Evolutionary conservation across 768 basidiomycete species (phyloP).

Genomic region (Mycena sanguinolenta): DNA sequence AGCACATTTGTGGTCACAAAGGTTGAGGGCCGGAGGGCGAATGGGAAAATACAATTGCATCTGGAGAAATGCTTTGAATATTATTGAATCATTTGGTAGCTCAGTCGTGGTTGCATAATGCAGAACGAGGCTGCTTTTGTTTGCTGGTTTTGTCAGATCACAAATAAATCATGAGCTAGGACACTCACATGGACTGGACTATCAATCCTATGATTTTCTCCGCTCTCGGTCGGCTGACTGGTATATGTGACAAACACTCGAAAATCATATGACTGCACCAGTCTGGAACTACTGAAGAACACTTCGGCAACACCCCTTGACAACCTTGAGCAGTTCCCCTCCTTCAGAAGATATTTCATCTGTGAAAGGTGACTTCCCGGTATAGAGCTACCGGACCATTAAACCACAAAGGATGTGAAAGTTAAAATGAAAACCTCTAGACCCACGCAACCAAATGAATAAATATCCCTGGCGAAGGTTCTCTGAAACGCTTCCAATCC

Average conservation of each 20-base stretch:
- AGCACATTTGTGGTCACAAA: too few relatives aligned
- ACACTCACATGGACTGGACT: slow-evolving; percentile 16
- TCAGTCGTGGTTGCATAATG: too few relatives aligned
- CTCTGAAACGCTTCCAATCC: too few relatives aligned
- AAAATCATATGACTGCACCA: slow-evolving; percentile 7
- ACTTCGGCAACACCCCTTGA: slow-evolving; percentile 14
- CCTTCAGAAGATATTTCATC: slow-evolving; percentile 6
- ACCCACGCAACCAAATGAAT: slow-evolving; percentile 35
- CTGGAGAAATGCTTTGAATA: too few relatives aligned
- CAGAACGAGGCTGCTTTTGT: too few relatives aligned
- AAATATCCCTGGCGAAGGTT: too few relatives aligned
- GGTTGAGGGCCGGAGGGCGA: too few relatives aligned
- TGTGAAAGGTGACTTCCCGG: slow-evolving; percentile 20
- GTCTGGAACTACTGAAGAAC: background rate
- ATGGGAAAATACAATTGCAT: too few relatives aligned
- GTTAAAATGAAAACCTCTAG: slow-evolving; percentile 27
- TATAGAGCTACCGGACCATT: slow-evolving; percentile 15
- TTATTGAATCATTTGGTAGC: too few relatives aligned
- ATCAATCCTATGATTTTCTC: slow-evolving; percentile 12
- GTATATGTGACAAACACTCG: slow-evolving; percentile 13
- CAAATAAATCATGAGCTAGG: too few relatives aligned
- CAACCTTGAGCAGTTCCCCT: slow-evolving; percentile 10
- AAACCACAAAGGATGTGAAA: background rate
- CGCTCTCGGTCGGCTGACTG: slow-evolving; percentile 2
- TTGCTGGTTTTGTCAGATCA: too few relatives aligned